Percentiles rank a stretch among this genome's conserved stretches.
Conservation (phyloP, 345 rosid species). For the Syzygium grande region DNA sequence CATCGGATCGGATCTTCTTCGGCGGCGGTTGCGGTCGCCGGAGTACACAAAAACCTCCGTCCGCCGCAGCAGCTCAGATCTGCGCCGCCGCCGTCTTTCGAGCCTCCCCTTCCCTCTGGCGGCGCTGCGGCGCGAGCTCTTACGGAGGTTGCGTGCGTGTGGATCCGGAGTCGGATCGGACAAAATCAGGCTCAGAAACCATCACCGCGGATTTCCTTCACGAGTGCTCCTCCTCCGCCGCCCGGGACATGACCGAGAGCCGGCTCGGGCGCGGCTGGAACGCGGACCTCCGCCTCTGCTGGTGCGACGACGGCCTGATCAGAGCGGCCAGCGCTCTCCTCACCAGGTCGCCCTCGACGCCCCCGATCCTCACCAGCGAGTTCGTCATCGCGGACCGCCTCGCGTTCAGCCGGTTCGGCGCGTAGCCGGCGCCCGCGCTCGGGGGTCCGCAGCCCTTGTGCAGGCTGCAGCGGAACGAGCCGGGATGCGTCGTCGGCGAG, state of each 20-base stretch:
- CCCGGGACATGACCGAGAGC: conserved; percentile 36
- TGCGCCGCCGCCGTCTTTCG: not conserved
- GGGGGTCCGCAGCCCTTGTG: conserved; percentile 29
- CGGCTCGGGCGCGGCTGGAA: conserved; percentile 77
- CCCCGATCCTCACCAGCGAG: conserved; percentile 58
- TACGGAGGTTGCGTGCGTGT: not conserved
- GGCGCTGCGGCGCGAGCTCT: not conserved
- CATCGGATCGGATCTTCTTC: not conserved
- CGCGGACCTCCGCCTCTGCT: conserved; percentile 36
- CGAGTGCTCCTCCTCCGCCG: conserved; percentile 16
- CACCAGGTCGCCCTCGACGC: conserved; percentile 64
- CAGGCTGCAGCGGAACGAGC: conserved; percentile 74
- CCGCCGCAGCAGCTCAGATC: not conserved
- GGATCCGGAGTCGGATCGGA: not conserved
- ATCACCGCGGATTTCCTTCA: not conserved
- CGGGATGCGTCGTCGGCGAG: conserved; percentile 72
- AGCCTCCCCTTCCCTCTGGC: not conserved
- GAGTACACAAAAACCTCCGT: not conserved
- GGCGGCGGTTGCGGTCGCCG: not conserved
- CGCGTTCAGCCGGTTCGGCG: conserved; percentile 46
- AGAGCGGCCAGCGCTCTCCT: conserved; percentile 42
- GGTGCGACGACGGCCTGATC: conserved; percentile 48
- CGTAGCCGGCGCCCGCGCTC: conserved; percentile 6
- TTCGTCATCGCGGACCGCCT: conserved; percentile 74
- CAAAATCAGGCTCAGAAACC: not conserved